A percentile compares a stretch with the other conserved stretches of the same genome.
Conservation (phyloP, 441 rosid species). For the Gossypium gossypioides region DNA sequence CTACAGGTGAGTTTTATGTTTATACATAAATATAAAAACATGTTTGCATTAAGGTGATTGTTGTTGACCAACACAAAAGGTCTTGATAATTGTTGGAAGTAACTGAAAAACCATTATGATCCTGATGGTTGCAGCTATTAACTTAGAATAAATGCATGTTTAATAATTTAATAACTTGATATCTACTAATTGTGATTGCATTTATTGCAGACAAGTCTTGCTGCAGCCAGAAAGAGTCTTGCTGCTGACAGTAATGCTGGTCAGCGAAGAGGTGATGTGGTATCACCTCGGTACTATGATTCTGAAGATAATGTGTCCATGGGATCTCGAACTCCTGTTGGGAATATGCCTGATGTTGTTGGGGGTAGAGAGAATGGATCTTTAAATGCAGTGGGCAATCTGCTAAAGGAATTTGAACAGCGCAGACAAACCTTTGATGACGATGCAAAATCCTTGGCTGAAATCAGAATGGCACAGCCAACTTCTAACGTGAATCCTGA, state of each 20-base stretch:
- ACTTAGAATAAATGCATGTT: neutral
- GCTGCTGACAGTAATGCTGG: constrained; percentile 38
- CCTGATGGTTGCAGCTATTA: neutral
- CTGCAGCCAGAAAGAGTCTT: constrained; percentile 64
- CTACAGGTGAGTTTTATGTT: neutral
- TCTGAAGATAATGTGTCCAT: constrained; percentile 50
- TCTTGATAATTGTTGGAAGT: neutral
- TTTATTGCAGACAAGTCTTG: constrained; percentile 59
- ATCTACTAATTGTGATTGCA: constrained; percentile 2
- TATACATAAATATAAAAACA: neutral
- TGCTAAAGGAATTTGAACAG: constrained; percentile 69
- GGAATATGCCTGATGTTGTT: constrained; percentile 31
- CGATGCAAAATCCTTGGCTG: constrained; percentile 47
- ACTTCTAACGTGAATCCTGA: constrained; percentile 34
- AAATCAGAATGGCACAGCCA: constrained; percentile 33
- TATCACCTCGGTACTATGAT: constrained; percentile 53
- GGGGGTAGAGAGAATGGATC: constrained; percentile 53
- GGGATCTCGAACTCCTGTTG: constrained; percentile 60
- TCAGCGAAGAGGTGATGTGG: constrained; percentile 42
- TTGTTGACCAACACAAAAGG: neutral
- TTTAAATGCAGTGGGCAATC: constrained; percentile 40
- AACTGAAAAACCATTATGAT: neutral
- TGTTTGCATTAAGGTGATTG: neutral
- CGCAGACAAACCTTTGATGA: constrained; percentile 57
- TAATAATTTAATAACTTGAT: neutral